These are phyloP conservation scores for Penicillium macrosclerotiorum DNA, from an alignment of 495 filamentous ascomycete species.

Conservation along the genomic window DNA sequence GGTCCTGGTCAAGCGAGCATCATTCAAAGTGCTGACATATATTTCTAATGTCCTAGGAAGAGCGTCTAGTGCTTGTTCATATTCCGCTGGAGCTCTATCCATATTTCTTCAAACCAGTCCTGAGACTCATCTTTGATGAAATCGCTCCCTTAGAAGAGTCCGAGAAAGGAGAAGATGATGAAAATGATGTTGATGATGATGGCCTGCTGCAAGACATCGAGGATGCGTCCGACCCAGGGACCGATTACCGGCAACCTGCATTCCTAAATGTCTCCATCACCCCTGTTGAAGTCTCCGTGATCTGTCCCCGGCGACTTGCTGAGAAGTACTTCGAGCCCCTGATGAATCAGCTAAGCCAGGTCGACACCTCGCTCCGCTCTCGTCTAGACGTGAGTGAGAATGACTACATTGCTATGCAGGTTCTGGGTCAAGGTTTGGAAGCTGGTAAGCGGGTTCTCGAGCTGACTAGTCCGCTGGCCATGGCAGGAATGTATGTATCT, in stretches of 20 bases:
- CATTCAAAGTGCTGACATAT: not conserved
- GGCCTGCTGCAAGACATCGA: conserved; percentile 12
- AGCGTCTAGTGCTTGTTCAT: conserved; percentile 82
- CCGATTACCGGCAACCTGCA: conserved; percentile 53
- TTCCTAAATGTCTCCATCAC: conserved; percentile 95
- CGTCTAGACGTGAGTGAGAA: conserved; percentile 74
- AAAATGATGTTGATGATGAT: no score
- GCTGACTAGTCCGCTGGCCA: conserved; percentile 82
- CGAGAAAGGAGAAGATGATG: conserved; percentile 22
- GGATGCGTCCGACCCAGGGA: conserved; percentile 27
- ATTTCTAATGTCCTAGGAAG: conserved; percentile 78
- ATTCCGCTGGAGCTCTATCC: conserved; percentile 83
- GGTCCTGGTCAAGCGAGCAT: no score
- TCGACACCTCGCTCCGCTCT: conserved; percentile 34
- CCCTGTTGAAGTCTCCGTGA: conserved; percentile 88
- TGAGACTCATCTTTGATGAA: conserved; percentile 76
- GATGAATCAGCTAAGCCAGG: conserved; percentile 45
- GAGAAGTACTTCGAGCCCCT: conserved; percentile 71
- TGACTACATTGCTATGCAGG: conserved; percentile 82
- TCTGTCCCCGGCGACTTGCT: conserved; percentile 74
- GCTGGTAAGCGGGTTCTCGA: conserved; percentile 93
- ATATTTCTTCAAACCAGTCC: conserved; percentile 76
- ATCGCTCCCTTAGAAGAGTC: conserved; percentile 34
- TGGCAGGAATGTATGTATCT: conserved; percentile 76
- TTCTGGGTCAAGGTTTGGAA: conserved; percentile 83